A percentile compares a stretch with the other conserved stretches of the same genome.
Conservation (phyloP, 768 basidiomycete species). For the Naematelia aurantialba region DNA sequence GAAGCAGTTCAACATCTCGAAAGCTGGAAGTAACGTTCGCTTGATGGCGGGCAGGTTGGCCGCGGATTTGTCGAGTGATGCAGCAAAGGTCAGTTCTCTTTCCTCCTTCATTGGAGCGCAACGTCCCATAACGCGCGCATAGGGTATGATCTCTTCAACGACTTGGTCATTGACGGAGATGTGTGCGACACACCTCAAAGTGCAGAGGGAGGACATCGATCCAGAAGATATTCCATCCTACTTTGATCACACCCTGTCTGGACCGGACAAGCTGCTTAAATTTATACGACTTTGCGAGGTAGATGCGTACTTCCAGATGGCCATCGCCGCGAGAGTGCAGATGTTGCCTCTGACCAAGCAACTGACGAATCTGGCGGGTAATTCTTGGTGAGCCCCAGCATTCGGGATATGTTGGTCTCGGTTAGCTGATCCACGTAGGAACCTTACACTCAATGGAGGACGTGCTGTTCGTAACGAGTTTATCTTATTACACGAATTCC, state of each 20-base stretch:
- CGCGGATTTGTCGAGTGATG: constrained; percentile 90
- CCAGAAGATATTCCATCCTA: constrained; percentile 89
- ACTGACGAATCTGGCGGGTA: constrained; percentile 90
- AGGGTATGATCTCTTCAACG: constrained; percentile 96
- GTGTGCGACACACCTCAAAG: constrained; percentile 82
- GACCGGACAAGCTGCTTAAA: constrained; percentile 71
- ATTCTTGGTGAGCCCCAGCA: constrained; percentile 70
- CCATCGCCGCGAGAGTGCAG: constrained; percentile 88
- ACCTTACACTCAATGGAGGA: constrained; percentile 92
- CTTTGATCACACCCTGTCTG: constrained; percentile 75
- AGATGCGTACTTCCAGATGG: constrained; percentile 97
- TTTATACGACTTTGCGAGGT: constrained; percentile 92
- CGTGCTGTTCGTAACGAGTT: constrained; percentile 99
- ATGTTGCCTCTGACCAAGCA: constrained; percentile 88
- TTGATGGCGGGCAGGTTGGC: constrained; percentile 80
- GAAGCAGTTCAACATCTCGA: constrained; percentile 61
- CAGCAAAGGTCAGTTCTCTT: constrained; percentile 67
- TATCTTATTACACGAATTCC: constrained; percentile 96
- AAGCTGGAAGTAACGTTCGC: constrained; percentile 61
- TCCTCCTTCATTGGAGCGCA: background rate
- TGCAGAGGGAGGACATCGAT: constrained; percentile 87
- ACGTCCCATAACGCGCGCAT: background rate
- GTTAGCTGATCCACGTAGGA: constrained; percentile 58
- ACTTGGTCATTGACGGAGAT: constrained; percentile 99
- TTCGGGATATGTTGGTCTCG: background rate